Conservation (phyloP, 2,329 filamentous ascomycete genomes). For the Colletotrichum endophyticum region DNA sequence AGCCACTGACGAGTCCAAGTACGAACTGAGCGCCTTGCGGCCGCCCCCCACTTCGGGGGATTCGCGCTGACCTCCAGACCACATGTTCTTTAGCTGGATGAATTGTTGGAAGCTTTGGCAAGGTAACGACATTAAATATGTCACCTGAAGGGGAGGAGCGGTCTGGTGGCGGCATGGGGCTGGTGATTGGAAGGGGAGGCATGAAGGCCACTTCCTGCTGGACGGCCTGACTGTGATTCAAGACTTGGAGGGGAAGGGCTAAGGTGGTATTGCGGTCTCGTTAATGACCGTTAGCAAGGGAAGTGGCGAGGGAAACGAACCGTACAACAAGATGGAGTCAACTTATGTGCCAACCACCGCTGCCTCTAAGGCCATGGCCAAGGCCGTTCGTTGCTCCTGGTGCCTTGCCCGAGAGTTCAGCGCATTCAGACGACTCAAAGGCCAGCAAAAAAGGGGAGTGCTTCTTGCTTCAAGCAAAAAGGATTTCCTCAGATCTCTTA, state of each 20-base stretch:
- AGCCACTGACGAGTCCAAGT: not conserved
- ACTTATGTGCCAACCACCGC: not conserved
- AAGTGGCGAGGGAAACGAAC: not conserved
- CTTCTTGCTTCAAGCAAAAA: not conserved
- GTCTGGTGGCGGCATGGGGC: not conserved
- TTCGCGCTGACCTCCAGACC: not conserved
- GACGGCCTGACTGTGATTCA: not conserved
- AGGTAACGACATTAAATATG: not conserved
- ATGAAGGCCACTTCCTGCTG: not conserved
- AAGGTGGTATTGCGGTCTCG: not conserved
- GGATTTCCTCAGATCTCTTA: not conserved
- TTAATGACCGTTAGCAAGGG: not conserved
- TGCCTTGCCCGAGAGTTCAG: not conserved
- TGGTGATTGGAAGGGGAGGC: not conserved
- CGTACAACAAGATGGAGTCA: not conserved
- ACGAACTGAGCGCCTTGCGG: not conserved
- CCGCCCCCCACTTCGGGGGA: not conserved
- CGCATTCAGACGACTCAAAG: not conserved
- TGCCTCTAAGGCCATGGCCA: fast-evolving
- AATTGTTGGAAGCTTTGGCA: not conserved
- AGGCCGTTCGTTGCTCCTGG: not conserved
- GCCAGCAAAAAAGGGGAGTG: not conserved
- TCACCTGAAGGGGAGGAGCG: not conserved
- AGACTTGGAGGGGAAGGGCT: not conserved
- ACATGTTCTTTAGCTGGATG: not conserved